Percentiles rank a stretch among this genome's conserved stretches.
Evolutionary conservation across 108 stramenopile species (phyloP).

Genomic region (Fragilaria crotonensis): DNA sequence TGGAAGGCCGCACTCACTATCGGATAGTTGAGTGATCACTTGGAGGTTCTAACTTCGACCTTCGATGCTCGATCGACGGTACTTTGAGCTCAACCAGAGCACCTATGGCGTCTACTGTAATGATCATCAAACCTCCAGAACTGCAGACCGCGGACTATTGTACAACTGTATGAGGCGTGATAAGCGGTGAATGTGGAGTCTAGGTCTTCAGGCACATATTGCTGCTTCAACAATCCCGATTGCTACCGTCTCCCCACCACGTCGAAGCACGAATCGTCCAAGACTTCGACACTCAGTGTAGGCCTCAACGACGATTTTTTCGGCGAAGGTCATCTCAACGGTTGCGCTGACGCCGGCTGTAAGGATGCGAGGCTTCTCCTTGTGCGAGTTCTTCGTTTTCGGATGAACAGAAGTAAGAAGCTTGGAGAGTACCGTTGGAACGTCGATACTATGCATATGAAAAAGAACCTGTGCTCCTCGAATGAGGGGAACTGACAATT

Average conservation of each 20-base stretch:
- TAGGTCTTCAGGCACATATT: too few species aligned
- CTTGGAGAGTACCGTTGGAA: conserved; percentile 55
- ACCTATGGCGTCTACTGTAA: too few species aligned
- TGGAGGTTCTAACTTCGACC: too few species aligned
- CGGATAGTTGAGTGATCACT: too few species aligned
- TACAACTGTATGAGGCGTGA: too few species aligned
- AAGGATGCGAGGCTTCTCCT: conserved; percentile 64
- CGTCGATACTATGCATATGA: conserved; percentile 79
- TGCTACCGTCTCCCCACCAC: conserved; percentile 90
- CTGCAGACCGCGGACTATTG: too few species aligned
- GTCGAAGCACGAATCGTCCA: conserved; percentile 96
- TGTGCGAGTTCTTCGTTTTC: conserved; percentile 74
- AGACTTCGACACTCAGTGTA: conserved; percentile 92
- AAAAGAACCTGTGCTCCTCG: conserved; percentile 82
- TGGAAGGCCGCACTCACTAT: too few species aligned
- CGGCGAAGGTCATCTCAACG: conserved; percentile 66
- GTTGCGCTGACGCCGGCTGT: conserved; percentile 46
- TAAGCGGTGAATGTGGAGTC: too few species aligned
- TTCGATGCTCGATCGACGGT: too few species aligned
- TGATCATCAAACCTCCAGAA: too few species aligned
- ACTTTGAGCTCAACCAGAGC: too few species aligned
- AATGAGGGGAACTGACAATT: conserved; percentile 94
- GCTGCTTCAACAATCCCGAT: conserved; percentile 93
- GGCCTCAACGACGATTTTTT: conserved; percentile 87
- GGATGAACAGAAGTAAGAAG: conserved; percentile 65